phyloP scores from a whole-genome alignment of 805 yeast genomes.

The Lachancea nothofagi region DNA sequence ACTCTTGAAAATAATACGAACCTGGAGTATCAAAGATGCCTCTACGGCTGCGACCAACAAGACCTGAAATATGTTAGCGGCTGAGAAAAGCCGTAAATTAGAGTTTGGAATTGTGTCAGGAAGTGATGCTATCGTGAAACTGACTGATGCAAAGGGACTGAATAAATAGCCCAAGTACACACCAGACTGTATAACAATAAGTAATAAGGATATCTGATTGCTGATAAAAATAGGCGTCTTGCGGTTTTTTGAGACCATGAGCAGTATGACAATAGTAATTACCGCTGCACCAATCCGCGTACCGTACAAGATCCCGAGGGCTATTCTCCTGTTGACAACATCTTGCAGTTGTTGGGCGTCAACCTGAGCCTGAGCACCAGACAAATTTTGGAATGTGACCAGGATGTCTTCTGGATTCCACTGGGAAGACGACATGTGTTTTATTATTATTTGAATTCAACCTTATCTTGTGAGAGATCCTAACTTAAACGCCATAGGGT shows the following conservation, averaged over 20 bases:
- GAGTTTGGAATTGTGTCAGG: slow-evolving; percentile 34
- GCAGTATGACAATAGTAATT: slow-evolving; percentile 41
- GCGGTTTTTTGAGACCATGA: slow-evolving; percentile 46
- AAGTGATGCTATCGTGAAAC: slow-evolving; percentile 45
- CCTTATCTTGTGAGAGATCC: too few relatives aligned
- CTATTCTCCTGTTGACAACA: slow-evolving; percentile 31
- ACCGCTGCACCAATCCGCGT: slow-evolving; percentile 53
- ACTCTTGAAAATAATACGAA: slow-evolving; percentile 61
- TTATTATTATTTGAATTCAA: too few relatives aligned
- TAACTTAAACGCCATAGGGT: too few relatives aligned
- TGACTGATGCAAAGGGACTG: slow-evolving; percentile 46
- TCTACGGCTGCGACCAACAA: slow-evolving; percentile 58
- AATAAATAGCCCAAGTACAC: slow-evolving; percentile 50
- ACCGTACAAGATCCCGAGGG: slow-evolving; percentile 47
- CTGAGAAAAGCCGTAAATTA: slow-evolving; percentile 49
- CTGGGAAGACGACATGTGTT: neutral
- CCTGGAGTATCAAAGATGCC: slow-evolving; percentile 63
- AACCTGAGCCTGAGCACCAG: slow-evolving; percentile 35
- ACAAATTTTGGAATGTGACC: slow-evolving; percentile 35
- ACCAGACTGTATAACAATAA: slow-evolving; percentile 55
- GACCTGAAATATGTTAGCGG: slow-evolving; percentile 55
- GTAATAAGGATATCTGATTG: slow-evolving; percentile 55
- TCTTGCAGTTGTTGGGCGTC: slow-evolving; percentile 41
- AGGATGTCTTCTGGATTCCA: slow-evolving; percentile 5
- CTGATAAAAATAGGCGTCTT: slow-evolving; percentile 68